Conservation (phyloP, 2,329 filamentous ascomycete species). For the Graphiopsis chlorocephala region DNA sequence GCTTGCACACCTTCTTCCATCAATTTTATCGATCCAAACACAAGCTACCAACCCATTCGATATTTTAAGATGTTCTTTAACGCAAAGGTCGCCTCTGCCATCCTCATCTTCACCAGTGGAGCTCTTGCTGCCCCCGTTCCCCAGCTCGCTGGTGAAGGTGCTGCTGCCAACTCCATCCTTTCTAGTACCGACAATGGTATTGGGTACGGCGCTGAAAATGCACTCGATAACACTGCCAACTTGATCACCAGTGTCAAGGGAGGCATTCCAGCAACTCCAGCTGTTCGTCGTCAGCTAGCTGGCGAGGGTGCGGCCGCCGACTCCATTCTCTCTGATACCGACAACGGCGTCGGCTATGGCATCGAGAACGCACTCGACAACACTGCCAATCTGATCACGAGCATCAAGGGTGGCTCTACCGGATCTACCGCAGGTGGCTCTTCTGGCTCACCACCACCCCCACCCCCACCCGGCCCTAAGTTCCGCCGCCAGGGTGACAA, state of each 20-base stretch:
- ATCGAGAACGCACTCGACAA: conserved; percentile 27
- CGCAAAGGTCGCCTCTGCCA: conserved; percentile 17
- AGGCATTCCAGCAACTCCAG: conserved; percentile 11
- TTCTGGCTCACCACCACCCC: background rate
- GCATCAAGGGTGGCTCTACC: conserved; percentile 6
- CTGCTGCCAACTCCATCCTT: conserved; percentile 22
- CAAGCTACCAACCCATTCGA: background rate
- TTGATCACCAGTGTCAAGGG: conserved; percentile 15
- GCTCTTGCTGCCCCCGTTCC: conserved; percentile 20
- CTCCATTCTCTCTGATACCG: conserved; percentile 23
- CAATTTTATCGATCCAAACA: background rate
- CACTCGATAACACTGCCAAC: conserved; percentile 23
- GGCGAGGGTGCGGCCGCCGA: conserved; percentile 25
- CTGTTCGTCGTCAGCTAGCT: conserved; percentile 23
- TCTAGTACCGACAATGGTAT: conserved; percentile 24
- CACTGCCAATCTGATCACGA: conserved; percentile 18
- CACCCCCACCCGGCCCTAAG: conserved; percentile 1
- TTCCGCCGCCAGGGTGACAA: conserved; percentile 17
- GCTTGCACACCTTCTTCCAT: background rate
- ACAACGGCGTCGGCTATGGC: conserved; percentile 26
- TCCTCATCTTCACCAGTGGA: conserved; percentile 19
- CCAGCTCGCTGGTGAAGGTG: conserved; percentile 25
- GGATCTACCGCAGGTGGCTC: background rate
- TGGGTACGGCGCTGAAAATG: conserved; percentile 24
- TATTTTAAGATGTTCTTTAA: conserved; percentile 21